phyloP scores from a whole-genome alignment of 306 rosid genomes.

The Crataegus laevigata region DNA sequence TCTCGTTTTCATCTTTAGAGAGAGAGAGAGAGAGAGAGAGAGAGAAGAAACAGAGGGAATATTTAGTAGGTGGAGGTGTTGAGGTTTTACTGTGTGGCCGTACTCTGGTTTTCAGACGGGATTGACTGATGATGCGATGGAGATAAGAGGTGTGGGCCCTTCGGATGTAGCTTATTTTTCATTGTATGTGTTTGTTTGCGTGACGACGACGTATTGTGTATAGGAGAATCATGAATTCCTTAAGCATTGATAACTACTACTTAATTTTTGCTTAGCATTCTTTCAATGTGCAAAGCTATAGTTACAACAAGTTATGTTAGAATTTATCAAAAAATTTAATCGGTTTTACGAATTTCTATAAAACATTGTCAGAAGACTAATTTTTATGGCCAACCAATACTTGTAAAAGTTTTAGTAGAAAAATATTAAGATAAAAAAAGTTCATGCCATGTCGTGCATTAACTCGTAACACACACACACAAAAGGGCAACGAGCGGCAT shows the following conservation, averaged over 20 bases:
- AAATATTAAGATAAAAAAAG: no score
- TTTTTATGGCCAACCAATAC: no score
- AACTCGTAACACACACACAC: no score
- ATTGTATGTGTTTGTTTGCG: neutral
- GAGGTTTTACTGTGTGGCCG: slow-evolving; percentile 10
- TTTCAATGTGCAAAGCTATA: no score
- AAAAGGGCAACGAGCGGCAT: no score
- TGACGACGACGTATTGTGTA: neutral
- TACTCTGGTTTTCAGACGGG: neutral
- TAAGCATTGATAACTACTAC: neutral
- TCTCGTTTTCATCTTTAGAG: slow-evolving; percentile 72
- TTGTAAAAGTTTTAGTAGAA: no score
- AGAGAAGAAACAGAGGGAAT: slow-evolving; percentile 5
- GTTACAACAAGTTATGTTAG: no score
- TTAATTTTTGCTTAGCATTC: no score
- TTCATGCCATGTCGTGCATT: rapidly evolving
- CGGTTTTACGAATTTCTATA: no score
- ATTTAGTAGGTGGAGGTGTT: slow-evolving; percentile 21
- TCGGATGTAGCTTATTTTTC: neutral
- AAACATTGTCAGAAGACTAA: no score
- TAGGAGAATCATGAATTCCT: neutral
- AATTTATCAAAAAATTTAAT: no score
- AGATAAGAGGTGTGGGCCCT: neutral
- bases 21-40: neutral
- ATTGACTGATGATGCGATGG: neutral